Evolutionary conservation across 2,329 filamentous ascomycete species (phyloP), one percentile per base, ranked within the genome.

Genomic region (Colletotrichum aenigma): DNA sequence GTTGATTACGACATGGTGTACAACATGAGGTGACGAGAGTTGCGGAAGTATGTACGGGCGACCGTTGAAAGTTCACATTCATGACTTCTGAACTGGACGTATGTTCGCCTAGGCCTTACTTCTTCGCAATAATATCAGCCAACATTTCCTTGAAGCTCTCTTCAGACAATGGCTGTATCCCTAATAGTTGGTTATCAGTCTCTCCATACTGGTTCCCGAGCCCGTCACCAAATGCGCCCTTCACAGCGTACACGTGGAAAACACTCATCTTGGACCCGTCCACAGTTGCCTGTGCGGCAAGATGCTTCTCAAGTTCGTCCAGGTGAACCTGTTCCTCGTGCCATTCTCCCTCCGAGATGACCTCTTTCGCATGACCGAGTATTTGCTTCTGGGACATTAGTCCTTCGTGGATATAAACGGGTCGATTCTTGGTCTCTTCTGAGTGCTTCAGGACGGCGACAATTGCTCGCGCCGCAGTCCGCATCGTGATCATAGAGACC

Each of bases 1-100:
- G 16, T 43, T 18, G 16, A 10, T 43, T 18, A 43, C 16, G 36
- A 43, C 36, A 18, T 43, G 36, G 16, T 43, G 36, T 43, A 18
- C 38, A n/a, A 2, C 38, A 0, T n/a, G 38, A 10, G 38, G 18
- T 43, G 18, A n/a, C 38, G 4, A n/a, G 18, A 43, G 38, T n/a
- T 43, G 18, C 18, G 8, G 18, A 10, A 6, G 0, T n/a, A n/a
- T 4, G 38, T 10, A 43, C 0, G 38, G 18, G 16, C 18, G 8
- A 43, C 38, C 38, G 9, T 9, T n/a, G 0, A n/a, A 10, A 0
- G 18, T 10, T 10, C 0, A 43, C 18, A n/a, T 43, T 10, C 9
- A 43, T 6, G 38, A n/a, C 38, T 43, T 43, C 38, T n/a, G 16
- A n/a, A 3, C 18, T 43, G 18, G 18, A 43, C 4, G 8, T 43